phyloP scores from a whole-genome alignment of 208 protist species.

The Crithidia brevicula region DNA sequence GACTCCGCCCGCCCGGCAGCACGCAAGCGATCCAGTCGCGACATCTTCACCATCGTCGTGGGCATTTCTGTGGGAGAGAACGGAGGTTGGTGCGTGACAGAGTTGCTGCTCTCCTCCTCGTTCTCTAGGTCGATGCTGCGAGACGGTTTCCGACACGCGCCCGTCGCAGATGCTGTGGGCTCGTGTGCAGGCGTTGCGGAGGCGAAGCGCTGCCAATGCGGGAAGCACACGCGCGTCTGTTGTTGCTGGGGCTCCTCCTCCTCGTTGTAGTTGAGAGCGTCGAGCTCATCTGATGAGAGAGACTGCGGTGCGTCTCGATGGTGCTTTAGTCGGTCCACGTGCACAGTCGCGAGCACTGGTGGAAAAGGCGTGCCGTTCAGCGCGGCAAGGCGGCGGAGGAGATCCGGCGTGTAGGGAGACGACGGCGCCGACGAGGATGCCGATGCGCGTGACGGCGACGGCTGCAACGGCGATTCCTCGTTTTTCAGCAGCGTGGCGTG shows the following conservation, averaged over 20 bases:
- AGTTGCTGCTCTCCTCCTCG: constrained; percentile 1
- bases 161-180: too few species aligned
- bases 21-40: constrained; percentile 5
- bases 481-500: neutral
- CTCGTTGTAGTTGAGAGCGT: neutral
- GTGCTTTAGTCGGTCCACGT: constrained; percentile 21
- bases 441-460: neutral
- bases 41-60: neutral
- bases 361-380: constrained; percentile 19
- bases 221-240: too few species aligned
- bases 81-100: too few species aligned
- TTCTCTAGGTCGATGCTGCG: neutral
- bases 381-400: constrained; percentile 17
- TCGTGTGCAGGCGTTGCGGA: too few species aligned
- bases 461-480: constrained; percentile 24
- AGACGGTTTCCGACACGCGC: neutral
- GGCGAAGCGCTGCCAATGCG: too few species aligned
- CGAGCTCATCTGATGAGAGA: neutral
- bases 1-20: neutral
- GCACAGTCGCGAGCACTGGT: constrained; percentile 5
- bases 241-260: too few species aligned
- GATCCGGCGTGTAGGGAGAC: constrained; percentile 30
- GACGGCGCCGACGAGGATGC: constrained; percentile 4
- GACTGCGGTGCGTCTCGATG: neutral
- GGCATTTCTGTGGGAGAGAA: too few species aligned